Percentiles rank a stretch among this genome's conserved stretches.
These are phyloP conservation scores for Tulasnella calospora DNA, from an alignment of 768 basidiomycete genomes.

Conservation along the genomic window DNA sequence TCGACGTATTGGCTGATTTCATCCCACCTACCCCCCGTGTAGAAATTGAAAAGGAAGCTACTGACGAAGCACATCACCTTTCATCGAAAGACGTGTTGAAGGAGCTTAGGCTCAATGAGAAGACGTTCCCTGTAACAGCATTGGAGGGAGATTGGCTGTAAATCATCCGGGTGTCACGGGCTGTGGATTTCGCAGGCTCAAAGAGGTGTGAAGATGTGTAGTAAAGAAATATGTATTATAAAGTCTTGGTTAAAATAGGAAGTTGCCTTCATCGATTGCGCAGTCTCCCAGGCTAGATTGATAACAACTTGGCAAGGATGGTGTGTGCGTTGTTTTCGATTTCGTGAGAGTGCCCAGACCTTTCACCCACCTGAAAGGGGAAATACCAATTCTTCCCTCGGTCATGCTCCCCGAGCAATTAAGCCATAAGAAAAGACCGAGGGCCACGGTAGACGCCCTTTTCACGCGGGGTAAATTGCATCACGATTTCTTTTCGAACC, in stretches of 20 bases:
- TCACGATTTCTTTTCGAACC: too few relatives aligned
- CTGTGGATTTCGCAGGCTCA: not conserved
- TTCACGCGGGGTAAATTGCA: too few relatives aligned
- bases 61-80: slow-evolving; percentile 6
- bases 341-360: not conserved
- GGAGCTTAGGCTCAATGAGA: slow-evolving; percentile 17
- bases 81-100: not conserved
- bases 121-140: slow-evolving; percentile 12
- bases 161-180: not conserved
- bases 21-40: not conserved
- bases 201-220: not conserved
- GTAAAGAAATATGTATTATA: not conserved
- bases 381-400: not conserved
- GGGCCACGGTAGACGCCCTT: not conserved
- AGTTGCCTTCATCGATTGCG: too few relatives aligned
- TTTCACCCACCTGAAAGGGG: not conserved
- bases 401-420: not conserved
- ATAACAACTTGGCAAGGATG: too few relatives aligned
- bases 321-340: not conserved
- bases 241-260: too few relatives aligned
- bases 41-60: slow-evolving; percentile 9
- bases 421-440: not conserved
- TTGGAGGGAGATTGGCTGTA: slow-evolving; percentile 19
- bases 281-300: too few relatives aligned
- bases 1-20: not conserved